Evolutionary conservation across 768 basidiomycete species (phyloP), one percentile per base, ranked within the genome.

Genomic region (Termitomyces sp.): DNA sequence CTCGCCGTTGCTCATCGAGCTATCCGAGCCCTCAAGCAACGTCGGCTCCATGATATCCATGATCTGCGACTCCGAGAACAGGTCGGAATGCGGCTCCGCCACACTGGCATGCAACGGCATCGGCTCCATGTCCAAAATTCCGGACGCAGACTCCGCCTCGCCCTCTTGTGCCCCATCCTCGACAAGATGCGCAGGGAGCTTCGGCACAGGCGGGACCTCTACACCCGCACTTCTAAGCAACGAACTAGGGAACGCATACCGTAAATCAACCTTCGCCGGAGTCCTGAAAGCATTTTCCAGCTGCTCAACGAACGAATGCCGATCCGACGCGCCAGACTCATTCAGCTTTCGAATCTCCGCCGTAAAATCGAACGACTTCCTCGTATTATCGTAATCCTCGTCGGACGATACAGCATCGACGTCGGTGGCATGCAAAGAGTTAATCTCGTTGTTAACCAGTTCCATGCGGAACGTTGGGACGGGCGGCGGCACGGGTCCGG

Each of bases 311-410:
- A 93, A 93, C 68, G 89, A 91, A 12, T 69, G 74, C 10, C 88
- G 73, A 64, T 89, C 84, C 1, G 83, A 84, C 1, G 52, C 30
- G 21, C 35, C 44, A 35, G 83, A 85, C 61, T 88, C 84, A 52
- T 86, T 85, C 48, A 92, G 75, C 63, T 74, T 83, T 68, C 79
- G 72, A 52, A 92, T 69, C 67, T 91, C 91, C 39, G 85, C 88
- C 0, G 91, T 93, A 64, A 92, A 93, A 64, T 93, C 90, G 58
- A 92, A 93, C 1, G 85, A 88, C 63, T 80, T 86, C 72, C 85
- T 89, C 0, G 89, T 91, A 59, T 86, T 82, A 60, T 88, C 83
- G 53, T 85, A 84, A 14, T 82, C 84, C 41, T 53, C 52, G 17
- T 53, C 52, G 17, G 23, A 50, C 12, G 74, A 72, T 41, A 46